Percentiles rank a stretch among this genome's conserved stretches.
phyloP scores from a whole-genome alignment of 2,329 filamentous ascomycete genomes.

The Elsinoe ampelina region DNA sequence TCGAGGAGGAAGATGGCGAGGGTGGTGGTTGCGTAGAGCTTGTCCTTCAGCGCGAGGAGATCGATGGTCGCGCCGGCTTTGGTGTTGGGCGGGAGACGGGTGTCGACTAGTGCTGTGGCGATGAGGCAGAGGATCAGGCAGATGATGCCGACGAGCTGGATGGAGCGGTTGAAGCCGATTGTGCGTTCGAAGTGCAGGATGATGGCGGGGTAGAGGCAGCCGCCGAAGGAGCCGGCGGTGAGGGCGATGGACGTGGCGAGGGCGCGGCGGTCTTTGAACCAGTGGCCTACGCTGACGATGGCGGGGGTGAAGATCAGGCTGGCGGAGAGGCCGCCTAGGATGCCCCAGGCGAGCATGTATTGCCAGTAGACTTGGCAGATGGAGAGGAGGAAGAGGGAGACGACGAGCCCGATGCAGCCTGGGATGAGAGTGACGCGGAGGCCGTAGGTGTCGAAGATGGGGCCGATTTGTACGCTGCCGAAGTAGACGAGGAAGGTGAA shows the following conservation, averaged over 20 bases:
- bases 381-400: constrained; percentile 59
- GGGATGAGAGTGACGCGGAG: constrained; percentile 61
- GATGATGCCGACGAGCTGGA: constrained; percentile 39
- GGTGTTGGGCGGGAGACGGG: constrained; percentile 35
- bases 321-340: constrained; percentile 64
- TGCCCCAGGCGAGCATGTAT: constrained; percentile 70
- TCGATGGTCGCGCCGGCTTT: constrained; percentile 37
- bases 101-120: constrained; percentile 34
- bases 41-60: constrained; percentile 35
- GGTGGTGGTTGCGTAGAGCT: constrained; percentile 34
- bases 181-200: constrained; percentile 35
- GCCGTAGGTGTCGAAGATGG: constrained; percentile 78
- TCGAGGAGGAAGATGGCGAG: constrained; percentile 41
- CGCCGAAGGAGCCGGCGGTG: constrained; percentile 50
- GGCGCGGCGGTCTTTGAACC: constrained; percentile 65
- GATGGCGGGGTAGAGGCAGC: constrained; percentile 40
- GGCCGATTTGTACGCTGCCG: constrained; percentile 75
- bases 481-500: constrained; percentile 80
- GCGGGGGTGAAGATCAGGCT: constrained; percentile 79
- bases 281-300: constrained; percentile 72
- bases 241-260: constrained; percentile 74
- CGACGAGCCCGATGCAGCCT: constrained; percentile 55
- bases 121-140: constrained; percentile 35
- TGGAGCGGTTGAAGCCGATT: constrained; percentile 41
- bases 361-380: constrained; percentile 73